These are phyloP conservation scores for Alternaria angustiovoidea DNA, from an alignment of 2,329 filamentous ascomycete species.

Conservation along the genomic window DNA sequence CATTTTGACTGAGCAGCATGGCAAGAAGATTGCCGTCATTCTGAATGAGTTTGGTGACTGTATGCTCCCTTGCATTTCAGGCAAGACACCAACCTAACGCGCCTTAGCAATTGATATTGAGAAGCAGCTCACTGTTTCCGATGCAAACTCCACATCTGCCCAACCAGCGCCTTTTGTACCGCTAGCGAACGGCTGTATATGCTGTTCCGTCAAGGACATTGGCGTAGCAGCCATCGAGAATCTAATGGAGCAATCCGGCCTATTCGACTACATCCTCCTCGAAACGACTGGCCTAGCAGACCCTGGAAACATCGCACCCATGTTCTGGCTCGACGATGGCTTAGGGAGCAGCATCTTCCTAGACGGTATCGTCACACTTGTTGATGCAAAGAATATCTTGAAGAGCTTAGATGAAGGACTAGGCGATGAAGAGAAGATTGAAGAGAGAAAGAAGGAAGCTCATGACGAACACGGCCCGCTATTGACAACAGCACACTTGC, in stretches of 20 bases:
- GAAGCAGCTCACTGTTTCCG: slow-evolving; percentile 88
- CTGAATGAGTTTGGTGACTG: slow-evolving; percentile 72
- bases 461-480: slow-evolving; percentile 68
- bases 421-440: slow-evolving; percentile 56
- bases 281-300: slow-evolving; percentile 96
- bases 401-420: slow-evolving; percentile 76
- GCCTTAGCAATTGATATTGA: slow-evolving; percentile 85
- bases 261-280: slow-evolving; percentile 96
- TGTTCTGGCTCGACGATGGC: slow-evolving; percentile 98
- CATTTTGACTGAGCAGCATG: slow-evolving; percentile 92
- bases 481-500: slow-evolving; percentile 91
- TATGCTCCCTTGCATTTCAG: slow-evolving; percentile 7
- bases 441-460: slow-evolving; percentile 54
- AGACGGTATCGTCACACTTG: slow-evolving; percentile 93
- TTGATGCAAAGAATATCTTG: slow-evolving; percentile 93
- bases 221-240: slow-evolving; percentile 96
- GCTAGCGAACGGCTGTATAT: slow-evolving; percentile 95
- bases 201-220: slow-evolving; percentile 96
- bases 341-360: slow-evolving; percentile 95
- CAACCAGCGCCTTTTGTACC: slow-evolving; percentile 74
- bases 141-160: slow-evolving; percentile 40
- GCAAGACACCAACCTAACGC: slow-evolving; percentile 1
- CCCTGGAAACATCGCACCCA: slow-evolving; percentile 90
- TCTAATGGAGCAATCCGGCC: slow-evolving; percentile 90
- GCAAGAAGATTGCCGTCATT: slow-evolving; percentile 97